Base-by-base conservation (phyloP, 1,284 basidiomycete genomes). In the Ceratobasidium sp. region DNA sequence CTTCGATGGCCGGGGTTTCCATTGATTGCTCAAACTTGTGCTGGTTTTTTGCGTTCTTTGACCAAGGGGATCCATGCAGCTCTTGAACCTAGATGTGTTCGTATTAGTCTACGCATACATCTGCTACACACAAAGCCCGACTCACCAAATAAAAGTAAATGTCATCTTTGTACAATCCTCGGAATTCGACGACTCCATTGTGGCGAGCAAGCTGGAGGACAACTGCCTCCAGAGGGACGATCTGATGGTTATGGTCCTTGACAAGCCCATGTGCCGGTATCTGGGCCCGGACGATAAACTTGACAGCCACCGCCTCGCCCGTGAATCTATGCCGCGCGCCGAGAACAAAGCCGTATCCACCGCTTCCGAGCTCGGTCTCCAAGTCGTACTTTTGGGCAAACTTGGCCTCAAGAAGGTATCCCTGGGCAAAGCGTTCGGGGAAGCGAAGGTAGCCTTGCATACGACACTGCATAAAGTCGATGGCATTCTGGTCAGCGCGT, bases 291-390 rank as follows among this genome's bases (percentile, higher is more conserved):
- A 91, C 88, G 79, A 97, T 94, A 80, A 97, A 97, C 82, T 97
- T 97, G 81, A 97, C 92, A 0, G 95, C 95, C 50, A 96, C 94
- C 79, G 93, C 92, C 74, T 83, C 80, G 1, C 83, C 82, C 57
- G 84, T 82, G 26, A 76, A 76, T 32, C 86, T 87, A 78, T 91
- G 85, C 34, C 83, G 80, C 4, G 91, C 92, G 3, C 90, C 90
- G 85, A 94, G 89, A 30, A 97, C 95, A 79, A 97, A 97, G 6
- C 95, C 95, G 78, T 95, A 97, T 16, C 95, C 95, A 46, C 95
- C 95, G 9, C 89, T 88, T 58, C 95, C 95, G 45, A 97, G 87
- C 80, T 96, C 93, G 75, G 91, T 90, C 48, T 85, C 86, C 52
- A 96, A 85, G 26, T 84, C 80, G 79, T 95, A 97, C 50, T 80